Conservation (phyloP, 176 grass and related monocot species). For the Musa acuminata region DNA sequence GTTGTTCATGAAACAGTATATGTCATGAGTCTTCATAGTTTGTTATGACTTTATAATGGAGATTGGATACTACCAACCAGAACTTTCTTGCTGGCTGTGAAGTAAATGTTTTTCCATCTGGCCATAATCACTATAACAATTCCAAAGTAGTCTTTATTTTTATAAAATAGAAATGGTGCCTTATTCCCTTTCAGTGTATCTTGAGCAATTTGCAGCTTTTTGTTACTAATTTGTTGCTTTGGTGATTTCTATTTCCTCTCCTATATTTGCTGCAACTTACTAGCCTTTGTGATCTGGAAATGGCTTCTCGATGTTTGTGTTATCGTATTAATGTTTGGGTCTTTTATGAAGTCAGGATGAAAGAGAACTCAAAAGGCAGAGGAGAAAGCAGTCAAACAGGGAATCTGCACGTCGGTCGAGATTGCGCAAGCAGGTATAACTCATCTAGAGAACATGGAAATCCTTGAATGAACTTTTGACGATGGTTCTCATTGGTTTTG, state of each 20-base stretch:
- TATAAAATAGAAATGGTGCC: too few species aligned
- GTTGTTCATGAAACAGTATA: too few species aligned
- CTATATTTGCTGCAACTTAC: too few species aligned
- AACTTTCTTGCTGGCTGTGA: too few species aligned
- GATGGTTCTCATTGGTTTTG: constrained; percentile 1
- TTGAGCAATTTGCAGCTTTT: background rate
- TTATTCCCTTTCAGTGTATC: background rate
- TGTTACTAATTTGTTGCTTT: background rate
- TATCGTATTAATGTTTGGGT: background rate
- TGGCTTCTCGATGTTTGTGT: background rate
- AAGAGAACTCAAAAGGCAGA: constrained; percentile 85
- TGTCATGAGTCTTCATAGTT: too few species aligned
- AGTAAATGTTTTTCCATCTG: too few species aligned
- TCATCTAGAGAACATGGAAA: background rate
- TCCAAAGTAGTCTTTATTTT: too few species aligned
- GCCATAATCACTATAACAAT: too few species aligned
- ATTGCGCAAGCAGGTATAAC: constrained; percentile 77
- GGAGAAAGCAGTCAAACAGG: constrained; percentile 88
- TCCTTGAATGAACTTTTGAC: background rate
- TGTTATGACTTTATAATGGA: too few species aligned
- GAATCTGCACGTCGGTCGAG: constrained; percentile 89
- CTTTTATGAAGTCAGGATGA: constrained; percentile 55
- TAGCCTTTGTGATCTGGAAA: too few species aligned
- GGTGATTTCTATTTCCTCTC: too few species aligned
- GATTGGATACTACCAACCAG: too few species aligned